These are phyloP conservation scores for Geosmithia morbida DNA, from an alignment of 2,329 filamentous ascomycete genomes.

Conservation along the genomic window DNA sequence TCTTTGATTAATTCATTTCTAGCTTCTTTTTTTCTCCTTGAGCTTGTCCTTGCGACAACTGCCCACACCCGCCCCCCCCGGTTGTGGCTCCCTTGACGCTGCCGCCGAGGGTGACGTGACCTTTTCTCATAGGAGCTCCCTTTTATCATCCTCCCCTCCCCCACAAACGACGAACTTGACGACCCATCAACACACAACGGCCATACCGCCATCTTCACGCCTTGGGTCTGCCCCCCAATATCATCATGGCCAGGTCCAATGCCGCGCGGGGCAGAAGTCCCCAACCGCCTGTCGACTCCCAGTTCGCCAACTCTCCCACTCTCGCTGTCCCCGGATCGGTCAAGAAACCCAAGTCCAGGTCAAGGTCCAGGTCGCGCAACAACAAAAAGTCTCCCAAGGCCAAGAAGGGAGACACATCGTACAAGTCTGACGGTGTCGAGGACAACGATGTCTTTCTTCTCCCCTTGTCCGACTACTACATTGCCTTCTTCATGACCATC, in stretches of 20 bases:
- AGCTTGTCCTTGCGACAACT: no score
- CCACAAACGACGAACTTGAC: not conserved
- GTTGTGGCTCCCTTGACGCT: not conserved
- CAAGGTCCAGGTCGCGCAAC: constrained; percentile 3
- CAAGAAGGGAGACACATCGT: constrained; percentile 29
- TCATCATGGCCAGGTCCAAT: constrained; percentile 18
- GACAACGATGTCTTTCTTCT: constrained; percentile 90
- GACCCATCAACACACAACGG: not conserved
- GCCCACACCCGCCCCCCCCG: not conserved
- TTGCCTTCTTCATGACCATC: constrained; percentile 58
- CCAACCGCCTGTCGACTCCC: constrained; percentile 12
- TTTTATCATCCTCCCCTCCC: not conserved
- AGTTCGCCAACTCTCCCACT: constrained; percentile 1
- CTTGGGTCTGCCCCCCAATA: not conserved
- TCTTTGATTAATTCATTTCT: constrained; percentile 4
- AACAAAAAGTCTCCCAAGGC: constrained; percentile 19
- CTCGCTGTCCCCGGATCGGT: constrained; percentile 2
- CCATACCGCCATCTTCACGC: not conserved
- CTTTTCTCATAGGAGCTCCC: not conserved
- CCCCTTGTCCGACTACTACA: constrained; percentile 68
- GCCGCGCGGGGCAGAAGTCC: constrained; percentile 20
- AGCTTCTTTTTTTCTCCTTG: not conserved
- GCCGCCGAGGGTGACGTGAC: not conserved
- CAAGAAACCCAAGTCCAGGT: constrained; percentile 4
- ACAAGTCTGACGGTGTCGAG: constrained; percentile 64